Conservation (phyloP, 2,329 filamentous ascomycete species). For the Pyricularia grisea region DNA sequence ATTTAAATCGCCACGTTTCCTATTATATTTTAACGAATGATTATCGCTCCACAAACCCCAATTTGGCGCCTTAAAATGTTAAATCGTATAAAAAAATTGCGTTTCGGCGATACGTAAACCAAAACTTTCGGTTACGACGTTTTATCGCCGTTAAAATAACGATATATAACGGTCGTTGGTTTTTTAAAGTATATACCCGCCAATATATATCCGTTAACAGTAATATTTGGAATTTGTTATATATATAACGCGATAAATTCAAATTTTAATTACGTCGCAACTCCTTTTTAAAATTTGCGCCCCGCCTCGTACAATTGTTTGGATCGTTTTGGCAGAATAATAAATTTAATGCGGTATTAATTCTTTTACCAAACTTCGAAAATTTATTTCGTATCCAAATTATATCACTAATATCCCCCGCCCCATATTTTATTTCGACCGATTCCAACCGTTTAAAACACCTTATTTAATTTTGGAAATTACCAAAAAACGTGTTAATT, state of each 20-base stretch:
- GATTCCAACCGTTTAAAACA: neutral
- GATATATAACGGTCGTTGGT: neutral
- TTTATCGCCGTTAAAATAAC: neutral
- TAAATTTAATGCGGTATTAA: neutral
- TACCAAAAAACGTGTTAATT: neutral
- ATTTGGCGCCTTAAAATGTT: neutral
- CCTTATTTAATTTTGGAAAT: neutral
- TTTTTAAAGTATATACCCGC: neutral
- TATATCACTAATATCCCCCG: neutral
- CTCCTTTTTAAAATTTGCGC: neutral
- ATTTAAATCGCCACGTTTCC: neutral
- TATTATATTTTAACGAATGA: neutral
- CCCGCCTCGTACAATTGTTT: neutral
- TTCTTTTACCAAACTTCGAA: neutral
- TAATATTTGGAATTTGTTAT: neutral
- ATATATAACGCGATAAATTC: neutral
- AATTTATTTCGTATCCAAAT: neutral
- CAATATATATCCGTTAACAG: neutral
- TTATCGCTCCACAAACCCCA: neutral
- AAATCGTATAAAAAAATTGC: neutral
- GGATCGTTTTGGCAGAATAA: neutral
- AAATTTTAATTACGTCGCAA: neutral
- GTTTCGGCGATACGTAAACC: neutral
- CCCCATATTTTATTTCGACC: neutral
- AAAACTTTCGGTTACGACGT: neutral